Conservation (phyloP, 345 rosid species). For the Iberis pinnata region DNA sequence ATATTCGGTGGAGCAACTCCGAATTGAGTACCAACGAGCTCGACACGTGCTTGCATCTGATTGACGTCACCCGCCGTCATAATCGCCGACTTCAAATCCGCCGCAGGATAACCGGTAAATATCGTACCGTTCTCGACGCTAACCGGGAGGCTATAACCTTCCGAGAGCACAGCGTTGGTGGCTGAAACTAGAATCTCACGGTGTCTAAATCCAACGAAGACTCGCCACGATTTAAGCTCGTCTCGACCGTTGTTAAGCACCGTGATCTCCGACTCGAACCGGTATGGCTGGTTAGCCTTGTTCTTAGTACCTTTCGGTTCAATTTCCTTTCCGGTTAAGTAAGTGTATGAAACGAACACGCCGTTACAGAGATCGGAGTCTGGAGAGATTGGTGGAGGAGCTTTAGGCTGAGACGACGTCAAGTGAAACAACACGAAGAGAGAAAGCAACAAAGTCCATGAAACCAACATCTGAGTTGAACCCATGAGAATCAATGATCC, state of each 20-base stretch:
- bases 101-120: constrained; percentile 57
- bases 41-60: constrained; percentile 64
- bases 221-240: constrained; percentile 76
- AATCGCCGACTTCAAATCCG: constrained; percentile 80
- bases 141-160: constrained; percentile 59
- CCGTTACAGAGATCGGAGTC: constrained; percentile 46
- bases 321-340: constrained; percentile 39
- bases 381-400: constrained; percentile 5
- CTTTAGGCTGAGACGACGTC: constrained; percentile 10
- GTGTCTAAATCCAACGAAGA: constrained; percentile 62
- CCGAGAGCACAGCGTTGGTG: constrained; percentile 59
- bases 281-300: constrained; percentile 61
- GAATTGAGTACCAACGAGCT: constrained; percentile 73
- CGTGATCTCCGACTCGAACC: constrained; percentile 73
- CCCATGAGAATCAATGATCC: constrained; percentile 24
- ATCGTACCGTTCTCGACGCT: constrained; percentile 64
- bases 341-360: constrained; percentile 57
- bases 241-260: constrained; percentile 66
- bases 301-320: constrained; percentile 36
- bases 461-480: not conserved
- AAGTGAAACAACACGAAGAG: constrained; percentile 9
- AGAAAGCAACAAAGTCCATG: constrained; percentile 18
- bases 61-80: constrained; percentile 85
- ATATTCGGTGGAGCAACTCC: constrained; percentile 59
- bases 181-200: constrained; percentile 73